phyloP scores from a whole-genome alignment of 495 filamentous ascomycete genomes.

The Lasiosphaeriaceae sp. region DNA sequence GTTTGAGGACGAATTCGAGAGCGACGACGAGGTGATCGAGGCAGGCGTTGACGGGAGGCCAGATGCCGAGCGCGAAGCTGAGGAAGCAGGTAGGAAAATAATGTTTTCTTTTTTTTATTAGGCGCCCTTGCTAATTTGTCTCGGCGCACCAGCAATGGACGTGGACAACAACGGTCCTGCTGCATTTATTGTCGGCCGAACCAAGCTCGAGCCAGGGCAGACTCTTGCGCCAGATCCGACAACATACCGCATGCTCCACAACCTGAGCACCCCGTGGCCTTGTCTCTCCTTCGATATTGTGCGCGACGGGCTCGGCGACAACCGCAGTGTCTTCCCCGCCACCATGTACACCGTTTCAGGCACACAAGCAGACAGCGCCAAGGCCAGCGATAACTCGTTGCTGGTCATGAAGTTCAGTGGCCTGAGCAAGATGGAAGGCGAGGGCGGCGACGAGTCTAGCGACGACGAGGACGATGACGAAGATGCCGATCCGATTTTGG shows the following conservation, averaged over 20 bases:
- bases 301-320: conserved; percentile 80
- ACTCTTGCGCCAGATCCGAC: conserved; percentile 84
- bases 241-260: conserved; percentile 95
- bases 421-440: conserved; percentile 77
- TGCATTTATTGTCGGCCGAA: conserved; percentile 88
- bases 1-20: conserved; percentile 95
- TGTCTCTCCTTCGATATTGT: conserved; percentile 95
- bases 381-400: conserved; percentile 81
- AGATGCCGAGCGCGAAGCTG: conserved; percentile 86
- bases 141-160: conserved; percentile 69
- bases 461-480: conserved; percentile 74
- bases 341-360: conserved; percentile 92
- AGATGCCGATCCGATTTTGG: conserved; percentile 89
- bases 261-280: conserved; percentile 86
- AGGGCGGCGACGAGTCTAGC: conserved; percentile 54
- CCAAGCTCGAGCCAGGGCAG: conserved; percentile 82
- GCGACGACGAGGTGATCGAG: conserved; percentile 92
- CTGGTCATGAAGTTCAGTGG: conserved; percentile 94
- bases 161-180: conserved; percentile 69
- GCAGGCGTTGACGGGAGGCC: conserved; percentile 90
- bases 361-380: conserved; percentile 76
- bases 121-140: background rate
- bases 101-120: no score
- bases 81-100: conserved; percentile 58
- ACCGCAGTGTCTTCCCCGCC: conserved; percentile 84